Conservation (phyloP, 2,329 filamentous ascomycete genomes). For the Fusarium devonianum region DNA sequence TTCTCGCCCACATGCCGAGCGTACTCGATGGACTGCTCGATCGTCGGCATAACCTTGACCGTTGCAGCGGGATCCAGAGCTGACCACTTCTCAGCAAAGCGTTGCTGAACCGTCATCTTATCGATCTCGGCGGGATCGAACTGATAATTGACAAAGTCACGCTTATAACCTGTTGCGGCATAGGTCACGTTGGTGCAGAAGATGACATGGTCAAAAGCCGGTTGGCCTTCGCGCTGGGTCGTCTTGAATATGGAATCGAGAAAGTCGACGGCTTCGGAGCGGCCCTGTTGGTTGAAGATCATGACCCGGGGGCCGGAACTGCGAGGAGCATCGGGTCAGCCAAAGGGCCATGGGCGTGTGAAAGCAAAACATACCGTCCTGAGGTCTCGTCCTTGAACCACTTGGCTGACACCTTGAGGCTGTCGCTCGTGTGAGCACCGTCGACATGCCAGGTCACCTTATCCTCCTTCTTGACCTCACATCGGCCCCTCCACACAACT, state of each 20-base stretch:
- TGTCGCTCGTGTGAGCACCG: constrained; percentile 91
- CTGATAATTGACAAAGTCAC: constrained; percentile 65
- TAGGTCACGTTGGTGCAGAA: constrained; percentile 82
- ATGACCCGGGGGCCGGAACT: constrained; percentile 59
- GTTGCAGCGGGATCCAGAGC: constrained; percentile 55
- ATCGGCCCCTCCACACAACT: constrained; percentile 81
- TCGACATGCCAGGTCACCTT: constrained; percentile 84
- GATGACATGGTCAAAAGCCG: constrained; percentile 73
- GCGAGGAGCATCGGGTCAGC: not conserved
- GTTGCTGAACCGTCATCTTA: constrained; percentile 60
- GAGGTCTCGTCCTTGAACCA: constrained; percentile 75
- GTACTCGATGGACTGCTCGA: constrained; percentile 62
- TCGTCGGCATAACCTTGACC: constrained; percentile 58
- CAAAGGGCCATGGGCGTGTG: not conserved
- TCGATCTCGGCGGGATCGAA: constrained; percentile 60
- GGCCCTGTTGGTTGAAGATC: constrained; percentile 87
- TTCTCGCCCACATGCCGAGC: constrained; percentile 49
- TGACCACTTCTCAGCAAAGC: constrained; percentile 60
- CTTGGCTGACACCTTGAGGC: constrained; percentile 78
- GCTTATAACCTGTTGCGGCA: constrained; percentile 58
- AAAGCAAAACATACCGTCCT: constrained; percentile 37
- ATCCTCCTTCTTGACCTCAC: constrained; percentile 65
- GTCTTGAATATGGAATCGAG: constrained; percentile 55
- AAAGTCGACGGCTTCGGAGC: constrained; percentile 61
- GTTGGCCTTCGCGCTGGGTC: constrained; percentile 40